These are phyloP conservation scores for Allomyces javanicus DNA, from an alignment of 192 early-diverging fungal genomes.

Conservation along the genomic window DNA sequence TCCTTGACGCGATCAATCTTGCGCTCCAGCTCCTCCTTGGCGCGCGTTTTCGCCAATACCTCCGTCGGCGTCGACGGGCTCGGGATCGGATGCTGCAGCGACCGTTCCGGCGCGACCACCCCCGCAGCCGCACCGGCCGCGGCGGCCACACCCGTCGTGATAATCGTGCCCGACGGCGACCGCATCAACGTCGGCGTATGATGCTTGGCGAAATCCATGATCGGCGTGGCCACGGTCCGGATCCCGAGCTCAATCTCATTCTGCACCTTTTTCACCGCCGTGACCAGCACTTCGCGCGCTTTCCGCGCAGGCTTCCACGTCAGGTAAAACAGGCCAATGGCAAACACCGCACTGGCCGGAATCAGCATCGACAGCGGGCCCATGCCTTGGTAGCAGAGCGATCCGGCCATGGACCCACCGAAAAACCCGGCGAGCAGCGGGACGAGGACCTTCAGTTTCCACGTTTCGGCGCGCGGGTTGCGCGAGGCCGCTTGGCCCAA, in stretches of 20 bases:
- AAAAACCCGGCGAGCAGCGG: slow-evolving; percentile 24
- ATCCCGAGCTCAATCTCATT: neutral
- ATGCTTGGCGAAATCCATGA: too few species aligned
- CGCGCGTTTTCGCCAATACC: neutral
- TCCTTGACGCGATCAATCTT: neutral
- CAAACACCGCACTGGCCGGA: neutral
- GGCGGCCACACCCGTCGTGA: too few species aligned
- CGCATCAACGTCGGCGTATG: too few species aligned
- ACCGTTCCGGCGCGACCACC: neutral
- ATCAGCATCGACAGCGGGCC: neutral
- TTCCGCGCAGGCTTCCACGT: slow-evolving; percentile 1
- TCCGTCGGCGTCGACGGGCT: neutral
- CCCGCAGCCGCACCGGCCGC: neutral
- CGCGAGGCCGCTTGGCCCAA: slow-evolving; percentile 24
- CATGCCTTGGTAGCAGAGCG: neutral
- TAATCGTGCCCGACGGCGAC: too few species aligned
- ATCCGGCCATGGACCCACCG: slow-evolving; percentile 11
- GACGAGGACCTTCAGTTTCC: slow-evolving; percentile 30
- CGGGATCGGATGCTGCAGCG: neutral
- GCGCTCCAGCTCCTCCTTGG: neutral
- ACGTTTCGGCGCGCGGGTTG: slow-evolving; percentile 25
- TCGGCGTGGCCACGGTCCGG: too few species aligned
- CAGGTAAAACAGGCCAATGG: slow-evolving; percentile 1
- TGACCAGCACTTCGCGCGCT: slow-evolving; percentile 1
- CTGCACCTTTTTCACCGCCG: neutral